Conservation (phyloP, 2,329 filamentous ascomycete species). For the Zymoseptoria brevis region DNA sequence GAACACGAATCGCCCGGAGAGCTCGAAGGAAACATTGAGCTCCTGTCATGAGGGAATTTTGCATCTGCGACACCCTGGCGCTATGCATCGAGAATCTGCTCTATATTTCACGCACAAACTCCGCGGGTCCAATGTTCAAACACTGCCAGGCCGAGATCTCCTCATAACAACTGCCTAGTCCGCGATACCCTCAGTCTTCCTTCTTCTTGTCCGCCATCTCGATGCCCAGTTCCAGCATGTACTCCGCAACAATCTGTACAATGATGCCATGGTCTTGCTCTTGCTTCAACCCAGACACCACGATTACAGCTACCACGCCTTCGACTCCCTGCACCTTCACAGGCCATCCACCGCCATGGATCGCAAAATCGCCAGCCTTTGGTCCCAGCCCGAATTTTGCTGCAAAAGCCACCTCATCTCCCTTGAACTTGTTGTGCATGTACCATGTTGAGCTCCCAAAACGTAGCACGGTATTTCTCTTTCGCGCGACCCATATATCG, state of each 20-base stretch:
- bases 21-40: not conserved
- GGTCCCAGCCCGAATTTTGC: slow-evolving; percentile 56
- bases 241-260: slow-evolving; percentile 57
- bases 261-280: slow-evolving; percentile 71
- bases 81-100: too few species aligned
- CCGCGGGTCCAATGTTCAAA: not conserved
- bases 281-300: slow-evolving; percentile 69
- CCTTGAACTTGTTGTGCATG: slow-evolving; percentile 58
- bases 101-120: too few species aligned
- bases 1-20: not conserved
- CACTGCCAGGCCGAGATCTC: not conserved
- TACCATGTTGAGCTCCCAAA: slow-evolving; percentile 65
- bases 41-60: not conserved
- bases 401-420: slow-evolving; percentile 57
- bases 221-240: slow-evolving; percentile 31
- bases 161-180: not conserved
- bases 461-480: slow-evolving; percentile 62
- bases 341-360: slow-evolving; percentile 70
- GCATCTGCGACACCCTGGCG: not conserved
- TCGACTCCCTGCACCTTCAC: slow-evolving; percentile 66
- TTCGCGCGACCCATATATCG: slow-evolving; percentile 51
- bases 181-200: slow-evolving; percentile 25
- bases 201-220: slow-evolving; percentile 31
- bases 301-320: slow-evolving; percentile 65
- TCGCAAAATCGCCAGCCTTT: slow-evolving; percentile 56